phyloP scores from a whole-genome alignment of 1,139 yeast genomes.

The Saccharomyces hybrid region DNA sequence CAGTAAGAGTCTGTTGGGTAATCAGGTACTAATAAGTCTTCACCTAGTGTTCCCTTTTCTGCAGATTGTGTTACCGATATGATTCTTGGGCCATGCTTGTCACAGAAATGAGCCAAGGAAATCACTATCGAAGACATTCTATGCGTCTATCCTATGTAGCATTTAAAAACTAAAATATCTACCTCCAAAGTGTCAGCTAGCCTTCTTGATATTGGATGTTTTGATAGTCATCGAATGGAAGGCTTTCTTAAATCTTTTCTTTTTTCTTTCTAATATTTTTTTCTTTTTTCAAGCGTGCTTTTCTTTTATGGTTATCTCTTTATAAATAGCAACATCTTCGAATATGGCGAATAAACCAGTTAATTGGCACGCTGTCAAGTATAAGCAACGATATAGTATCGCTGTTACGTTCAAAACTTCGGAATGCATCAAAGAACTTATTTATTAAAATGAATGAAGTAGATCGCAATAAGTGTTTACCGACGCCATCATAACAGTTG shows the following conservation, averaged over 20 bases:
- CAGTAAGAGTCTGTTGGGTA: slow-evolving; percentile 44
- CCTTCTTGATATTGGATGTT: neutral
- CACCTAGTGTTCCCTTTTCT: slow-evolving; percentile 16
- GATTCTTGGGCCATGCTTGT: slow-evolving; percentile 75
- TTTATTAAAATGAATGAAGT: neutral
- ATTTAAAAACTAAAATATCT: neutral
- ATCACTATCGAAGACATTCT: slow-evolving; percentile 30
- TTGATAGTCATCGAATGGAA: neutral
- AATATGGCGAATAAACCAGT: neutral
- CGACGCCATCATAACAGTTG: too few species aligned
- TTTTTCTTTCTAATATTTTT: neutral
- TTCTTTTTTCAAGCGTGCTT: neutral
- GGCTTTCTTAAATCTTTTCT: neutral
- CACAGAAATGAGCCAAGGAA: slow-evolving; percentile 76
- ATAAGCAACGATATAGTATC: neutral
- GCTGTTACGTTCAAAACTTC: neutral
- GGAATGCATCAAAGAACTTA: neutral
- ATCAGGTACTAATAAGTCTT: slow-evolving; percentile 27
- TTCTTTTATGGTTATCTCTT: neutral
- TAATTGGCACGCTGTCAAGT: neutral
- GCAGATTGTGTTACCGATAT: slow-evolving; percentile 61
- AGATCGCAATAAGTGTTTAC: neutral
- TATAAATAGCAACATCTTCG: neutral
- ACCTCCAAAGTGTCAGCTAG: neutral
- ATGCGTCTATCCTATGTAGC: neutral